These are phyloP conservation scores for Cenococcum geophilum DNA, from an alignment of 495 filamentous ascomycete species.

Conservation along the genomic window DNA sequence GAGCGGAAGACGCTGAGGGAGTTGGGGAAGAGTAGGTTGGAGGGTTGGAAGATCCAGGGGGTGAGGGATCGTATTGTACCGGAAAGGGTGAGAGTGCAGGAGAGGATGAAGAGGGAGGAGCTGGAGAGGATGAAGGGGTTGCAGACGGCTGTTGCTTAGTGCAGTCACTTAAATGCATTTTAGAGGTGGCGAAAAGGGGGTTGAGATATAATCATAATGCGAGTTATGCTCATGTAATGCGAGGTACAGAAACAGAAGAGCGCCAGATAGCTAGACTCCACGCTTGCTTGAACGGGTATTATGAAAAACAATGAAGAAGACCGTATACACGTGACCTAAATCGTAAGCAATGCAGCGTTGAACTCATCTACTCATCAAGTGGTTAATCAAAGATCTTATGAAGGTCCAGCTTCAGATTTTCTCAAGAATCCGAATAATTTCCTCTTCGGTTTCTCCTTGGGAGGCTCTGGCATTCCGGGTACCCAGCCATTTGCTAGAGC, in stretches of 20 bases:
- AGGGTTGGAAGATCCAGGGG: slow-evolving; percentile 56
- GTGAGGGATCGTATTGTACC: slow-evolving; percentile 48
- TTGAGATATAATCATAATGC: not conserved
- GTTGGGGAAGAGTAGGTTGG: slow-evolving; percentile 52
- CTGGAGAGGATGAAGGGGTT: slow-evolving; percentile 31
- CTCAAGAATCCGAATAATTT: slow-evolving; percentile 29
- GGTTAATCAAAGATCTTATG: not conserved
- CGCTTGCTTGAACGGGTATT: not conserved
- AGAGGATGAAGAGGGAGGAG: slow-evolving; percentile 46
- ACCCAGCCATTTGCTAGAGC: slow-evolving; percentile 29
- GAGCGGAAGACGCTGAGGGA: slow-evolving; percentile 59
- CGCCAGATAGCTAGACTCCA: not conserved
- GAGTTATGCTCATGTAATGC: not conserved
- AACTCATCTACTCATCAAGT: not conserved
- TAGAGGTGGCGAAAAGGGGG: not conserved
- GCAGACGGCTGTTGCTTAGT: slow-evolving; percentile 6
- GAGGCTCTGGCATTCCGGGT: slow-evolving; percentile 13
- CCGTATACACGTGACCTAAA: not conserved
- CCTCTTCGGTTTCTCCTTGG: slow-evolving; percentile 15
- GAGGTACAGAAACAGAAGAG: not conserved
- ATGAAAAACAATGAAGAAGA: not conserved
- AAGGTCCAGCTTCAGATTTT: slow-evolving; percentile 3
- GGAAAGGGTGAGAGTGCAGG: slow-evolving; percentile 44
- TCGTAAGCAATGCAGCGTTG: not conserved
- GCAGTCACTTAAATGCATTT: not conserved